These are phyloP conservation scores for Rickenella mellea DNA, from an alignment of 768 basidiomycete genomes.

Conservation along the genomic window DNA sequence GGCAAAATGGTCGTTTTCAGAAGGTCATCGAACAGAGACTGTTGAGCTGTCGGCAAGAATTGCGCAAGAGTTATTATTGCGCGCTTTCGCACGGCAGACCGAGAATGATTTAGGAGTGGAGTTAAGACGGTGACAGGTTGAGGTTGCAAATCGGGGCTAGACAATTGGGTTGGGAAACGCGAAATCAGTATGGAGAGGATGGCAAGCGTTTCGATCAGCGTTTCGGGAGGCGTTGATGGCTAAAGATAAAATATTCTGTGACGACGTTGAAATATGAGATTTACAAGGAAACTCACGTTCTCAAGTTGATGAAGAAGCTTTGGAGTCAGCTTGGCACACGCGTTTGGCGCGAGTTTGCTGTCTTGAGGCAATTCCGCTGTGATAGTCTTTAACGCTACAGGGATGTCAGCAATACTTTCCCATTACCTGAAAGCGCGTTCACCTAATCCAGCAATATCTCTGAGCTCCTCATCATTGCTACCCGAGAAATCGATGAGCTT, in stretches of 20 bases:
- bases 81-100: constrained; percentile 87
- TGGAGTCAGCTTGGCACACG: constrained; percentile 77
- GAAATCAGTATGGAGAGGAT: constrained; percentile 84
- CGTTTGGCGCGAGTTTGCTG: constrained; percentile 67
- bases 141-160: constrained; percentile 40
- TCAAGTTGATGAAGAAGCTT: constrained; percentile 73
- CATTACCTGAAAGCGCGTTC: constrained; percentile 11
- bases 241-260: constrained; percentile 15
- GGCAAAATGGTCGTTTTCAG: constrained; percentile 52
- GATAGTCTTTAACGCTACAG: constrained; percentile 84
- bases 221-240: constrained; percentile 68
- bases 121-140: constrained; percentile 60
- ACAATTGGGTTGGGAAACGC: constrained; percentile 67
- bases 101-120: constrained; percentile 62
- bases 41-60: constrained; percentile 65
- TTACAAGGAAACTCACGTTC: constrained; percentile 38
- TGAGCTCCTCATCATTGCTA: constrained; percentile 82
- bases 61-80: constrained; percentile 81
- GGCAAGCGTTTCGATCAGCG: constrained; percentile 72
- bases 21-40: constrained; percentile 51
- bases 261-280: neutral
- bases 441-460: constrained; percentile 95
- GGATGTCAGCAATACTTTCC: neutral
- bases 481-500: constrained; percentile 79
- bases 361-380: constrained; percentile 82